phyloP scores from a whole-genome alignment of 768 basidiomycete species.

The Ramaria sp. region DNA sequence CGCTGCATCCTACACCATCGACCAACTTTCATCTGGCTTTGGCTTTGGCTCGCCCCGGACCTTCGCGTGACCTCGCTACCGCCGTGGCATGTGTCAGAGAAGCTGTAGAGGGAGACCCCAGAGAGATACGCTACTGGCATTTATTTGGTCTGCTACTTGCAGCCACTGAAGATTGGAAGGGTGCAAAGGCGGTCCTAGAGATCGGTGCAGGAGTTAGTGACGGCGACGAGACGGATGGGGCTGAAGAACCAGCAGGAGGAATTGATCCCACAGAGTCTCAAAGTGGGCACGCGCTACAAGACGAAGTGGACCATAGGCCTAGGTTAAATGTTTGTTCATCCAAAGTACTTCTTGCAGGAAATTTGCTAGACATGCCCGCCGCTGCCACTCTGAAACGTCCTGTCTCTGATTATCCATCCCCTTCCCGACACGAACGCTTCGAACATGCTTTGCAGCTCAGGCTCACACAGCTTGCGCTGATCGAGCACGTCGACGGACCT shows the following conservation, averaged over 20 bases:
- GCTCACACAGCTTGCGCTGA: constrained; percentile 73
- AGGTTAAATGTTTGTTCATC: background rate
- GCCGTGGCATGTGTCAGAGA: constrained; percentile 57
- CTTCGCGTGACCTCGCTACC: constrained; percentile 49
- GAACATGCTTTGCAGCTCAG: constrained; percentile 75
- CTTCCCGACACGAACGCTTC: constrained; percentile 50
- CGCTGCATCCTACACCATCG: constrained; percentile 37
- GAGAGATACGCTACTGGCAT: constrained; percentile 76
- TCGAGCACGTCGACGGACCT: constrained; percentile 76
- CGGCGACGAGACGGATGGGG: constrained; percentile 27
- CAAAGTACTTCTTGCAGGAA: background rate
- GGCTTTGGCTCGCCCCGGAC: constrained; percentile 54
- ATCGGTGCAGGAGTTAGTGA: constrained; percentile 57
- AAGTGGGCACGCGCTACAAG: background rate
- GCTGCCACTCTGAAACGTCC: constrained; percentile 33
- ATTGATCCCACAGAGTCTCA: constrained; percentile 3
- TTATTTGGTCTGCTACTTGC: constrained; percentile 76
- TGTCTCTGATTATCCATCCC: constrained; percentile 34
- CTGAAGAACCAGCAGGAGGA: constrained; percentile 17
- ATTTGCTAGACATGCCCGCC: constrained; percentile 24
- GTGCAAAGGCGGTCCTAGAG: constrained; percentile 66
- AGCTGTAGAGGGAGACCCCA: constrained; percentile 56
- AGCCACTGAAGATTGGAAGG: constrained; percentile 67
- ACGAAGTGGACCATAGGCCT: background rate
- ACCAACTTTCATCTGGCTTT: constrained; percentile 76